A percentile compares a stretch with the other conserved stretches of the same genome.
Conservation (phyloP, 106 monocot species). For the Acorus gramineus region DNA sequence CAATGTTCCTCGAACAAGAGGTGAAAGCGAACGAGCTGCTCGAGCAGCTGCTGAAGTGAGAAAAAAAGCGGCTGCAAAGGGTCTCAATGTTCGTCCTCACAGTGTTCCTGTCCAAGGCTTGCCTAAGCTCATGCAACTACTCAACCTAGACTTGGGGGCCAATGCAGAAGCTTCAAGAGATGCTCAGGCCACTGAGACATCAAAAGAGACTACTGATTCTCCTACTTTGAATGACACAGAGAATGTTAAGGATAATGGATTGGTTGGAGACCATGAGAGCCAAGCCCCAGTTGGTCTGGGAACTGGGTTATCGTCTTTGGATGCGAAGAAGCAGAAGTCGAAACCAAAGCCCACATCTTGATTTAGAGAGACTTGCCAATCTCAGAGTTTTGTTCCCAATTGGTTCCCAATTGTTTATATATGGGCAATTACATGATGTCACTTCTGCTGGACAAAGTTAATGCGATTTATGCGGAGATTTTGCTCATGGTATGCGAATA, state of each 20-base stretch:
- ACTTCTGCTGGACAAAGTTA: too few species aligned
- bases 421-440: too few species aligned
- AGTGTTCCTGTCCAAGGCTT: constrained; percentile 40
- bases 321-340: constrained; percentile 77
- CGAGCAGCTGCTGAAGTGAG: constrained; percentile 79
- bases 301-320: constrained; percentile 47
- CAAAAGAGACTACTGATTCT: constrained; percentile 7
- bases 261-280: constrained; percentile 8
- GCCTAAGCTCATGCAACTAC: constrained; percentile 41
- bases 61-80: constrained; percentile 80
- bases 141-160: constrained; percentile 38
- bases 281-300: constrained; percentile 77
- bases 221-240: constrained; percentile 8
- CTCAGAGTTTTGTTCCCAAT: too few species aligned
- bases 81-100: constrained; percentile 53
- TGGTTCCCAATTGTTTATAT: too few species aligned
- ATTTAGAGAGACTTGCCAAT: too few species aligned
- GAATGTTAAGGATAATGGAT: constrained; percentile 5
- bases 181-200: constrained; percentile 13
- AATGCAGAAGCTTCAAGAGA: constrained; percentile 8
- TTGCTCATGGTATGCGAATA: too few species aligned
- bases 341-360: constrained; percentile 23
- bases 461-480: too few species aligned
- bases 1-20: constrained; percentile 50
- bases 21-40: constrained; percentile 75